Evolutionary conservation across 2,329 filamentous ascomycete genomes (phyloP), one percentile per base, ranked within the genome.

Genomic region (Aspergillus phoenicis): DNA sequence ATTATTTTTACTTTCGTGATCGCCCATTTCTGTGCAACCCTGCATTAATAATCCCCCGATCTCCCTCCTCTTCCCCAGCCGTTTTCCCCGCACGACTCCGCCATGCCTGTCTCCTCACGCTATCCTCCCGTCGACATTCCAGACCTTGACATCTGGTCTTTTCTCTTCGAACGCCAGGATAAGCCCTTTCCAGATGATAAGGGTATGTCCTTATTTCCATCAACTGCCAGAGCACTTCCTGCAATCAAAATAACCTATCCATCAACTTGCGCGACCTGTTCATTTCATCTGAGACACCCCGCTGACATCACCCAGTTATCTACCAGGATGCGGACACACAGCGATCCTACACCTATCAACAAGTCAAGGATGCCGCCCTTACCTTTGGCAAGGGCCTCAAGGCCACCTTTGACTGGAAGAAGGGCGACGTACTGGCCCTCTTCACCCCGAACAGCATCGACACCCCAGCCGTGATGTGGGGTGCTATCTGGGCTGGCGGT

Each of bases 391-490:
- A 89, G 65, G 93, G 91, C 0, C 83, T 98, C 20, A 88, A 87
- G 70, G 85, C 89, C 26, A 77, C 82, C 22, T 94, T 89, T 84
- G 83, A 87, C 53, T 97, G 93, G 90, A 83, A 87, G 68, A 93
- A 90, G 72, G 90, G 91, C 70, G 91, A 97, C 73, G 91, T 95
- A 1, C 82, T 97, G 22, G 90, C 85, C 10, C 82, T 97, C 57
- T 97, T 89, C 81, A 89, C 91, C 3, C 91, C 93, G 28, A 97
- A 98, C 75, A 88, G 84, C 74, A 89, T 97, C 72, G 93, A 97
- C 75, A 91, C 89, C 0, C 89, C 91, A 0, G 81, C 89, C 3
- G 77, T 93, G 51, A 91, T 87, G 75, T 91, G 91, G 82, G 93
- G 93, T 28, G 84, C 87, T 8, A 86, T 90, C 66, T 97, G 91